Base-by-base conservation (phyloP, 176 grass and related monocot genomes). In the Puya raimondii region DNA sequence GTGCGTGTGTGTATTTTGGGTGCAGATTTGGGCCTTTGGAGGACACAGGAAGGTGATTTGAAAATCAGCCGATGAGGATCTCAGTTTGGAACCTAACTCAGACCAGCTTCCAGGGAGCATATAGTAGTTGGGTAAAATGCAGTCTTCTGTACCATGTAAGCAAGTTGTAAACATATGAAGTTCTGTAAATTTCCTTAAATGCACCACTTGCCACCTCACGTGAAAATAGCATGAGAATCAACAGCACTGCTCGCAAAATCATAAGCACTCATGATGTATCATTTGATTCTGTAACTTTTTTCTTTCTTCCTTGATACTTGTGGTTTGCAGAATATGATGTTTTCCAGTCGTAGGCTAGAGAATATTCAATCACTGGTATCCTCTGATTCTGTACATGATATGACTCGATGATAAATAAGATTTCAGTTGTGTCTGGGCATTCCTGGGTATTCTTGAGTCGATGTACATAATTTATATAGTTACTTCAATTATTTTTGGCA, bases 11-110 rank as follows among this genome's bases (percentile, higher is more conserved):
- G 25, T 26, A 20, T 81, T 57, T 49, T 54, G 50, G 50, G 52
- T 79, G 42, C 89, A 99, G 94, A 99, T 99, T 69, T 99, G 94
- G 94, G 94, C 94, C 47, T 99, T 99, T 70, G 88, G 94, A 49
- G 94, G 89, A 67, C 82, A 90, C 66, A 76, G 94, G 66, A 99
- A 74, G 74, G 91, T 99, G 78, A 88, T 90, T 50, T 99, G 84
- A 99, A 73, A 58, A 13, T 16, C 16, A 23, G 26, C 51, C 9
- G 3, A 54, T 20, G 12, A 3, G 5, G 51, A 67, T 51, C 11
- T 64, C 17, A 51, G 8, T 74, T 27, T 51, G 33, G 18, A 4
- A 22, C 61, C 42, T 13, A 59, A 65, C 47, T 51, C 26, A 8
- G 0, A 22, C 51, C 14, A 12, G 9, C 21, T 61, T 9, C 12